These are phyloP conservation scores for Arthroderma sp. DNA, from an alignment of 2,329 filamentous ascomycete species.

Conservation along the genomic window DNA sequence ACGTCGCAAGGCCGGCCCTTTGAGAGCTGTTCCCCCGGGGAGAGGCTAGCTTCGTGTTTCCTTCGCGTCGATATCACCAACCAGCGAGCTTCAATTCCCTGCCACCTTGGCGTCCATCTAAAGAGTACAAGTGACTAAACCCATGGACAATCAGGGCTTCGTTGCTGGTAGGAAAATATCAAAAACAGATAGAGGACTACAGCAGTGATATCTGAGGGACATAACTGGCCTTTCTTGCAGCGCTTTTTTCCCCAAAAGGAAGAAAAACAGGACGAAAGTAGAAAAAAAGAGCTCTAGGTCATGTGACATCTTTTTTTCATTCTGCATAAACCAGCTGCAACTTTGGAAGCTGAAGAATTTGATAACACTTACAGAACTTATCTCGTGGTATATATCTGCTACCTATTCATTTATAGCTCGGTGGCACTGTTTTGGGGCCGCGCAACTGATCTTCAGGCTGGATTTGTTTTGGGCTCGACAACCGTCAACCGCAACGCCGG, in stretches of 20 bases:
- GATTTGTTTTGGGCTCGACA: constrained; percentile 30
- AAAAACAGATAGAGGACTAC: not conserved
- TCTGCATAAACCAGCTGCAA: not conserved
- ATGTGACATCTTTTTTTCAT: not conserved
- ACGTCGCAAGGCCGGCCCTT: too few species aligned
- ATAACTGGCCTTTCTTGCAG: not conserved
- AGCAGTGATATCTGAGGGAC: not conserved
- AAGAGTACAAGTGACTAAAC: not conserved
- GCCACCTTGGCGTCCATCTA: not conserved
- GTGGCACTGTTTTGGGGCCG: not conserved
- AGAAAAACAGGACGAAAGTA: not conserved
- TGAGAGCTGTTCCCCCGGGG: too few species aligned
- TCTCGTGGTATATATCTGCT: not conserved
- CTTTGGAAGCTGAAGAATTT: not conserved
- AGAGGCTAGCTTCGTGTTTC: constrained; percentile 6
- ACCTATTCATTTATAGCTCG: not conserved
- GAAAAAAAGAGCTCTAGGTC: not conserved
- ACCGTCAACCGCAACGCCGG: constrained; percentile 18
- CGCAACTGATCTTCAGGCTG: constrained; percentile 24
- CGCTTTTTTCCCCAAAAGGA: not conserved
- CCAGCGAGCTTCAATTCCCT: constrained; percentile 2
- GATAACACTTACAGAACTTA: not conserved
- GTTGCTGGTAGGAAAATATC: not conserved
- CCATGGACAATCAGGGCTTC: too few species aligned
- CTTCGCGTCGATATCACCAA: constrained; percentile 5